Evolutionary conservation across 2,329 filamentous ascomycete species (phyloP).

Genomic region (Lasiodiplodia citricola): DNA sequence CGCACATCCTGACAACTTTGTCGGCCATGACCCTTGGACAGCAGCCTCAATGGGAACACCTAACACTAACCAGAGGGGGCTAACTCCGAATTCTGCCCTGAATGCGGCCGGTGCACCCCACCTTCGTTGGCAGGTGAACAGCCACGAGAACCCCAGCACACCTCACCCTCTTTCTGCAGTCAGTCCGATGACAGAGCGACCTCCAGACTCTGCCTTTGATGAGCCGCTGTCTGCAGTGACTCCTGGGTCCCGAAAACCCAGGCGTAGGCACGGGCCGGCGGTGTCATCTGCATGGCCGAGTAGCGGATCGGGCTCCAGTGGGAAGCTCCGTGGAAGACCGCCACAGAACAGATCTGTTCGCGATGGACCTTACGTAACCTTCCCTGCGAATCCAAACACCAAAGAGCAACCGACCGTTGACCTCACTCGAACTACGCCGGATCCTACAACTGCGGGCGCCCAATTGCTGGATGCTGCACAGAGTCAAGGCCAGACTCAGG

Average conservation of each 20-base stretch:
- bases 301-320: conserved; percentile 64
- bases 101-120: conserved; percentile 48
- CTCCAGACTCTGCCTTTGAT: conserved; percentile 54
- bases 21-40: conserved; percentile 54
- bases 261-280: conserved; percentile 77
- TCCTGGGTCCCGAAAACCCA: conserved; percentile 56
- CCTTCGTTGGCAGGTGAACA: conserved; percentile 57
- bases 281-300: conserved; percentile 91
- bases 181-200: conserved; percentile 65
- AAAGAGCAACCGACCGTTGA: conserved; percentile 55
- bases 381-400: conserved; percentile 64
- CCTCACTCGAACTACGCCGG: conserved; percentile 48
- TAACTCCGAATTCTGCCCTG: conserved; percentile 50
- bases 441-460: conserved; percentile 46
- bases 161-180: conserved; percentile 81
- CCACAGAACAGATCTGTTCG: conserved; percentile 72
- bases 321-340: conserved; percentile 79
- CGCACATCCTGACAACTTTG: conserved; percentile 59
- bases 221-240: conserved; percentile 79
- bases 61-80: conserved; percentile 33
- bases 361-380: conserved; percentile 72
- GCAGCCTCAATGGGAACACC: conserved; percentile 46
- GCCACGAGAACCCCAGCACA: conserved; percentile 66
- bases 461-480: conserved; percentile 22
- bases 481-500: conserved; percentile 28